Evolutionary conservation across 306 rosid species (phyloP).

Genomic region (Inga oerstediana): DNA sequence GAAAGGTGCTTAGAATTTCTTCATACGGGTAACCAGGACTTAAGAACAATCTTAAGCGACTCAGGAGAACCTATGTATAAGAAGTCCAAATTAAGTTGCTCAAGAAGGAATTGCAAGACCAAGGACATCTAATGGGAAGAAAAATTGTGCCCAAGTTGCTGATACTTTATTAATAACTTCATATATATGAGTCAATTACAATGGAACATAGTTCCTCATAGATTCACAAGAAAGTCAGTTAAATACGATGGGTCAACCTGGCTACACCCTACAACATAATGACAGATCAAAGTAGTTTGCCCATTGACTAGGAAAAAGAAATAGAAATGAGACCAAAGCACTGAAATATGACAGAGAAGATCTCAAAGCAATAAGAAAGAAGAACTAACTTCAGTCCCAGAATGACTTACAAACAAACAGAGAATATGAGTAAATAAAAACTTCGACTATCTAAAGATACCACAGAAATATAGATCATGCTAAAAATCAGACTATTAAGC

Average conservation of each 20-base stretch:
- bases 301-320: background rate
- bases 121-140: background rate
- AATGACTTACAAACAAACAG: background rate
- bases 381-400: background rate
- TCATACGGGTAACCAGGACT: constrained; percentile 92
- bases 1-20: constrained; percentile 76
- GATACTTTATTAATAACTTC: background rate
- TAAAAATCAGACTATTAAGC: background rate
- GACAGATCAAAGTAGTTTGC: background rate
- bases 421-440: background rate
- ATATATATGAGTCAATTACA: background rate
- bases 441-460: background rate
- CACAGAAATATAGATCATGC: background rate
- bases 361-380: background rate
- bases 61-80: constrained; percentile 71
- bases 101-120: background rate
- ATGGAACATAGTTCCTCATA: background rate
- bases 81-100: constrained; percentile 23
- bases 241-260: background rate
- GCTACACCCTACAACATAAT: background rate
- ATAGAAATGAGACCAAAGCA: background rate
- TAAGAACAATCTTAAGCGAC: constrained; percentile 79
- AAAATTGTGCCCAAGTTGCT: background rate
- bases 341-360: background rate
- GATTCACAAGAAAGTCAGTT: background rate